Base-by-base conservation (phyloP, 2,329 filamentous ascomycete genomes). In the Hypoxylon sp. region DNA sequence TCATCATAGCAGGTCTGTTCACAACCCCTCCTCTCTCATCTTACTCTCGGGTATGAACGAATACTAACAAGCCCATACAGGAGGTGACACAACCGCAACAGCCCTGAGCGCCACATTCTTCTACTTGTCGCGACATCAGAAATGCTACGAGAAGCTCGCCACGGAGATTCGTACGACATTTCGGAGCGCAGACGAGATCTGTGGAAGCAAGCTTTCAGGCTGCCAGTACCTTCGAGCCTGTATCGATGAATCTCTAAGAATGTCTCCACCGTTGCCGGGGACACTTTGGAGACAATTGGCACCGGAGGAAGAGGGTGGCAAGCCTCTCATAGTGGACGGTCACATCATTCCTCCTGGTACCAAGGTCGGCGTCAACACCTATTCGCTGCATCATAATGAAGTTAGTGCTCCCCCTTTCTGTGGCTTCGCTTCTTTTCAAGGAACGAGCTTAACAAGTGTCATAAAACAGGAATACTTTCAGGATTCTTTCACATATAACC, bases 71-170 rank as follows among this genome's bases (percentile, higher is more conserved):
- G 1, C 16, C 2, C 14, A 8, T 25, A 11, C 46, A 81, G 83
- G 62, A 75, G 84, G 27, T 79, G 81, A 76, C 46, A 57, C 54
- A 27, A 57, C 43, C n/a, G 54, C 70, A 2, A 64, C 70, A 0
- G 58, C 68, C 1, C 48, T 75, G 2, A 54, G 61, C 12, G 71
- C 71, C 2, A 54, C 51, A 2, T 60, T 75, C 19, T 76, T 75
- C 67, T 74, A 74, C 52, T 57, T 76, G 1, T 68, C 70, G 6
- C 69, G 68, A 2, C 63, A 73, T 30, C 68, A 58, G 19, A 41
- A 51, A 21, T 70, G 29, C 43, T 69, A 68, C 25, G 25, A 14
- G 19, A 71, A 41, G 34, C 70, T 68, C 16, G 68, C 45, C 3
- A 2, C 30, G 11, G 67, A 72, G 14, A 51, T 76, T 57, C 68